Base-by-base conservation (phyloP, 78 protist genomes). In the Polysphondylium violaceum region DNA sequence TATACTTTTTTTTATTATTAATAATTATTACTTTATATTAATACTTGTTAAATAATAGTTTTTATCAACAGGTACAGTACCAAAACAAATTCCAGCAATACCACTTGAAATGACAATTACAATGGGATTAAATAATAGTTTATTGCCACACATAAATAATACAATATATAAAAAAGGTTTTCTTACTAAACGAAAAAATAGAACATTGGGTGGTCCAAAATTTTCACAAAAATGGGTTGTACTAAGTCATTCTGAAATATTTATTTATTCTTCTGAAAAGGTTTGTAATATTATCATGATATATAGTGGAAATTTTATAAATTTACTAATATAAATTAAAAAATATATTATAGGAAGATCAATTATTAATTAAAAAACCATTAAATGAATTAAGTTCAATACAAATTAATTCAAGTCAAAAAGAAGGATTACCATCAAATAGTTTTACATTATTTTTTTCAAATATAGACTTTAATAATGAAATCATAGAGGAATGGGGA, bases 61-160 rank as follows among this genome's bases (percentile, higher is more conserved):
- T 44, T 17, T 69, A 21, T 27, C n/a, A 59, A 58, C 72, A 3
- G 35, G 61, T 43, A 47, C 58, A 0, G 2, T 35, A 31, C 91
- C 91, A 59, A 25, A 16, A 19, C 79, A 83, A 33, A 67, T 83
- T 3, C 43, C 35, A 9, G n/a, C 90, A 3, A 81, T 81, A n/a
- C 91, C 91, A 69, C 12, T 83, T 4, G 91, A 69, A 47, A 83
- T 83, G 91, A 83, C 81, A 29, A 83, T 83, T 33, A 69, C 91
- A 40, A 69, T 83, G 79, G 72, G 90, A 2, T 11, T 35, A 23
- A 9, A 51, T 3, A 38, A 55, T 5, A 50, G 91, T 11, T 1
- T 83, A 0, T 50, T 55, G 27, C 91, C 58, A 58, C 55, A 69
- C 44, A 53, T 83, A 19, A 19, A 33, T 12, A 3, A 14, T 9